Evolutionary conservation across 495 filamentous ascomycete genomes (phyloP).

Genomic region (Trichoderma parareesei): DNA sequence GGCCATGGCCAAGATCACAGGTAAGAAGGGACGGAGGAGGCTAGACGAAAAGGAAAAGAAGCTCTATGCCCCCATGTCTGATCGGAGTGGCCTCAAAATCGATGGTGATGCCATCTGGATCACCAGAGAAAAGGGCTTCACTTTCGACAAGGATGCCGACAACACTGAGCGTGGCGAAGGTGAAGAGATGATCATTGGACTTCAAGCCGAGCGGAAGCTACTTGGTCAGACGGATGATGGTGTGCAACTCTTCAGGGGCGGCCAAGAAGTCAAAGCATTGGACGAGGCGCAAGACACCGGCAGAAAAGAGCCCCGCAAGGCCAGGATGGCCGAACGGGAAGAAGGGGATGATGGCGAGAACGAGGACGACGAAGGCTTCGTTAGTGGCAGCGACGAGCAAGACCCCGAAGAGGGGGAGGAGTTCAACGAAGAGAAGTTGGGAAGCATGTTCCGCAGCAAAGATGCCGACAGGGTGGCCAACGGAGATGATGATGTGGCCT

Average conservation of each 20-base stretch:
- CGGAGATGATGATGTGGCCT: slow-evolving; percentile 51
- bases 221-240: slow-evolving; percentile 76
- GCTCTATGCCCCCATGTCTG: slow-evolving; percentile 94
- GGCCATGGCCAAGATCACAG: slow-evolving; percentile 68
- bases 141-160: slow-evolving; percentile 65
- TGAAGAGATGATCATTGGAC: slow-evolving; percentile 82
- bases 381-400: slow-evolving; percentile 46
- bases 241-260: slow-evolving; percentile 73
- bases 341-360: slow-evolving; percentile 41
- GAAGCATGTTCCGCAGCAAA: slow-evolving; percentile 44
- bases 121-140: slow-evolving; percentile 52
- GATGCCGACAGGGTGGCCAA: slow-evolving; percentile 35
- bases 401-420: slow-evolving; percentile 47
- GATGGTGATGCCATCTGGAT: slow-evolving; percentile 52
- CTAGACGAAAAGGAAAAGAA: slow-evolving; percentile 94
- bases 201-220: slow-evolving; percentile 74
- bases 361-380: slow-evolving; percentile 53
- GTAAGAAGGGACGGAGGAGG: slow-evolving; percentile 65
- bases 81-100: slow-evolving; percentile 80
- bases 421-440: slow-evolving; percentile 47
- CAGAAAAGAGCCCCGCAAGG: slow-evolving; percentile 60
- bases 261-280: slow-evolving; percentile 56
- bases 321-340: slow-evolving; percentile 54
- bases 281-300: slow-evolving; percentile 57
- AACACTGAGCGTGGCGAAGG: slow-evolving; percentile 74